phyloP scores from a whole-genome alignment of 495 filamentous ascomycete genomes.

The Xylaria castorea region DNA sequence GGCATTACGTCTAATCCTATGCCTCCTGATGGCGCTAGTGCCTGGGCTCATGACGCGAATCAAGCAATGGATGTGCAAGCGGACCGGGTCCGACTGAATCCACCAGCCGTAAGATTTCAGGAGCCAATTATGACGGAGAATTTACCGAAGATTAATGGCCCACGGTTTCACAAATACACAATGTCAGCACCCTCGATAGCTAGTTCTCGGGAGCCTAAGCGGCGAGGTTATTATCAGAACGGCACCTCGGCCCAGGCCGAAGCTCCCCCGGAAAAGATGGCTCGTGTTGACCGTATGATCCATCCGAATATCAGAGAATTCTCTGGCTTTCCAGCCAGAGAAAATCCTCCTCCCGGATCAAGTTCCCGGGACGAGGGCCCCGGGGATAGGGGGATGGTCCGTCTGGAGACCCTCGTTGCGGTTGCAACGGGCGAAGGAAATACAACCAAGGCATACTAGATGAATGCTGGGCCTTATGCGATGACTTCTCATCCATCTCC shows the following conservation, averaged over 20 bases:
- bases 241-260: constrained; percentile 50
- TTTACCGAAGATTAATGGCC: constrained; percentile 4
- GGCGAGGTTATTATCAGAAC: constrained; percentile 74
- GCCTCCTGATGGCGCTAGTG: constrained; percentile 60
- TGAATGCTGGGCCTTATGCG: background rate
- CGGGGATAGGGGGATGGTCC: constrained; percentile 58
- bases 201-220: constrained; percentile 64
- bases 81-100: constrained; percentile 48
- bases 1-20: constrained; percentile 68
- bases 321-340: constrained; percentile 51
- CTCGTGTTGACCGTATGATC: constrained; percentile 55
- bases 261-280: constrained; percentile 46
- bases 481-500: background rate
- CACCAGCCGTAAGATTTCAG: constrained; percentile 56
- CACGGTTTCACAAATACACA: constrained; percentile 55
- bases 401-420: constrained; percentile 85
- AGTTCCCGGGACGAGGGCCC: constrained; percentile 38
- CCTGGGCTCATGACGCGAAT: constrained; percentile 58
- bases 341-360: constrained; percentile 27
- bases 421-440: constrained; percentile 86
- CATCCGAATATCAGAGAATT: constrained; percentile 57
- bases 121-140: constrained; percentile 33
- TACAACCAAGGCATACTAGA: constrained; percentile 57
- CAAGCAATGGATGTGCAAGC: constrained; percentile 57
- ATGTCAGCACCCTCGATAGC: constrained; percentile 57